Evolutionary conservation across 1,284 basidiomycete species (phyloP), one percentile per base, ranked within the genome.

Genomic region (Fomitopsis palustris): DNA sequence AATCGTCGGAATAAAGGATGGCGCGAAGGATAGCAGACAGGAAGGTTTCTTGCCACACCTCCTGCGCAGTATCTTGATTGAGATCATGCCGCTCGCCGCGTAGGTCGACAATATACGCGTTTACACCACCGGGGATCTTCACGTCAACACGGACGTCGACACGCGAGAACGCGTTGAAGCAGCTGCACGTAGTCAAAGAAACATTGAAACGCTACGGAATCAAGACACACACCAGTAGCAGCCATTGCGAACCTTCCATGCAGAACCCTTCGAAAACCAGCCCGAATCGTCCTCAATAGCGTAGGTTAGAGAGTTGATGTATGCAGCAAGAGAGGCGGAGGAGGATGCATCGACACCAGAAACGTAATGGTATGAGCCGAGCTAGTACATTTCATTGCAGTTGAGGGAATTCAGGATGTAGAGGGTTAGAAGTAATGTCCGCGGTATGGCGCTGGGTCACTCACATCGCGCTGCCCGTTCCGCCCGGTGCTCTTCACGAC

Each of bases 111-210:
- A 94, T 89, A 73, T 98, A 98, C 8, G 96, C 93, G 67, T 92
- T 87, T 2, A 99, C 97, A 25, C 96, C 96, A 43, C 96, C 96
- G 0, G 97, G 97, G 55, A 99, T 99, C 75, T 96, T 96, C 59
- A 98, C 97, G 65, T 99, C 96, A 7, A 99, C 96, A 43, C 96
- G 86, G 25, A 99, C 88, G 69, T 99, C 97, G 39, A 99, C 93
- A 21, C 97, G 81, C 42, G 95, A 96, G 72, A 99, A 99, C 16
- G 97, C 97, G 72, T 99, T 97, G 79, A 98, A 99, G 75, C 95
- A 97, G 74, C 92, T 93, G 64, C 4, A 38, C 37, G 35, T 6
- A 41, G n/a, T 12, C 42, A 60, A 9, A 54, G 53, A 49, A 21
- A 31, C 19, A 3, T 31, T 39, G 54, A 2, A 21, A 17, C 38